These are phyloP conservation scores for Lithocarpus polystachyus DNA, from an alignment of 306 rosid genomes.

Conservation along the genomic window DNA sequence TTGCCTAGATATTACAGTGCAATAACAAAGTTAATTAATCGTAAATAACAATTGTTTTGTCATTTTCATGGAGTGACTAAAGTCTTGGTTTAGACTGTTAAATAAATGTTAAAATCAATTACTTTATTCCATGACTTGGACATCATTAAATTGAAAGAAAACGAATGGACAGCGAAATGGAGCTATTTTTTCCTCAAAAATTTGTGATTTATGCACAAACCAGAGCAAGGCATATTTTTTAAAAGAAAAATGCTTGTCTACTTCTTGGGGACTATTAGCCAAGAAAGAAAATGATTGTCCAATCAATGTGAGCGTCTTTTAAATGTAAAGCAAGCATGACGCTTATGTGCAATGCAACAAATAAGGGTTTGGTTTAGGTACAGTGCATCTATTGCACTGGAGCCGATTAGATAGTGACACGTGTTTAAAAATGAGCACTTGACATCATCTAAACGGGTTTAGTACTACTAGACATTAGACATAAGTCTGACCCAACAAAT, in stretches of 20 bases:
- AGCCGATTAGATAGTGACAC: too few relatives aligned
- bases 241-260: not conserved
- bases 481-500: not conserved
- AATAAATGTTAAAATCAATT: not conserved
- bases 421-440: too few relatives aligned
- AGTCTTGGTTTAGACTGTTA: not conserved
- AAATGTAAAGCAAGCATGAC: not conserved
- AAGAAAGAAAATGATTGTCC: conserved; percentile 26
- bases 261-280: not conserved
- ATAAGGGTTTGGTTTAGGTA: too few relatives aligned
- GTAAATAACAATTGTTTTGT: not conserved
- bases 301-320: conserved; percentile 11
- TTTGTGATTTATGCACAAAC: too few relatives aligned
- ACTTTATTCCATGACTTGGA: not conserved
- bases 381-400: too few relatives aligned
- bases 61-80: not conserved
- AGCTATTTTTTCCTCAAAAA: too few relatives aligned
- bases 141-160: not conserved
- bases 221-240: not conserved
- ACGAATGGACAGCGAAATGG: not conserved
- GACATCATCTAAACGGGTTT: rapidly evolving
- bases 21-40: not conserved
- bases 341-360: not conserved
- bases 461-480: rapidly evolving
- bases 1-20: too few relatives aligned